Conservation (phyloP, 2,329 filamentous ascomycete species). For the Aschersonia sp. region DNA sequence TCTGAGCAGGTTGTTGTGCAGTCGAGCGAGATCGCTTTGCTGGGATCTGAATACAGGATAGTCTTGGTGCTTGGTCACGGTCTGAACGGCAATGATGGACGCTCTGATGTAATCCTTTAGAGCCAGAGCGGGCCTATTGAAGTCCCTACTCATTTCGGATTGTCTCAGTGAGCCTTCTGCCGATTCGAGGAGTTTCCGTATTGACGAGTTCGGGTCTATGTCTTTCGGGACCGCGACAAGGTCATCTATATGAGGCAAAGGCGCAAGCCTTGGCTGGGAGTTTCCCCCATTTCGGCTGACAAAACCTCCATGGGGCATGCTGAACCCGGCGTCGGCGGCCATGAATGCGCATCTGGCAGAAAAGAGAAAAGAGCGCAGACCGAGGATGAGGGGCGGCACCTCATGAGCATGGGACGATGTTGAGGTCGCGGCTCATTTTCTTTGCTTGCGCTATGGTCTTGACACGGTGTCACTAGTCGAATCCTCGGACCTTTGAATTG, state of each 20-base stretch:
- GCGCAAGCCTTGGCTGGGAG: slow-evolving; percentile 12
- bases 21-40: slow-evolving; percentile 28
- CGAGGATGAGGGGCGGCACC: not conserved
- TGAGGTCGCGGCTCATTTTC: not conserved
- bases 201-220: slow-evolving; percentile 32
- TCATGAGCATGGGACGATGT: not conserved
- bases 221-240: slow-evolving; percentile 30
- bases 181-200: slow-evolving; percentile 36
- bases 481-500: not conserved
- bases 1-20: slow-evolving; percentile 34
- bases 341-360: slow-evolving; percentile 7
- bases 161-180: slow-evolving; percentile 40
- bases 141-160: slow-evolving; percentile 47
- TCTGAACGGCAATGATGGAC: slow-evolving; percentile 61
- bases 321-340: slow-evolving; percentile 16
- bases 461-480: not conserved
- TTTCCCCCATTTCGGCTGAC: slow-evolving; percentile 14
- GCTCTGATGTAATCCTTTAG: slow-evolving; percentile 76
- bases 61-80: slow-evolving; percentile 63
- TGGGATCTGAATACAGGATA: slow-evolving; percentile 50
- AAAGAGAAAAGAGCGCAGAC: too few relatives aligned
- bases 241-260: slow-evolving; percentile 39
- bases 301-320: slow-evolving; percentile 13
- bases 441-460: not conserved
- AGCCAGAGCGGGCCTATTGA: slow-evolving; percentile 56